A percentile compares a stretch with the other conserved stretches of the same genome.
Evolutionary conservation across 2,329 filamentous ascomycete species (phyloP).

Genomic region (Fusarium compactum): DNA sequence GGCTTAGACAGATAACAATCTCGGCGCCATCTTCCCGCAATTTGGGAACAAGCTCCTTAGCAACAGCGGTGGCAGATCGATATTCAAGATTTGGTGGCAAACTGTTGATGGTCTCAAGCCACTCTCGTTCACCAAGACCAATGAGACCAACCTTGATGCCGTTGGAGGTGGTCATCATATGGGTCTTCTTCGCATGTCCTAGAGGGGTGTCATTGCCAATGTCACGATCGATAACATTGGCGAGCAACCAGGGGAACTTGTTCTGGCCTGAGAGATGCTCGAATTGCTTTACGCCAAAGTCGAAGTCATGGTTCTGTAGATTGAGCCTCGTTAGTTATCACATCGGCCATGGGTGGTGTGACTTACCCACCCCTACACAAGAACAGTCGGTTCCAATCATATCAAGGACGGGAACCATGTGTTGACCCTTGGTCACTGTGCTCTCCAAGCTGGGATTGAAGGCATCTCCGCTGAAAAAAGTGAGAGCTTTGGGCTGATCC

Average conservation of each 20-base stretch:
- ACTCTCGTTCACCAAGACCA: slow-evolving; percentile 87
- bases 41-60: slow-evolving; percentile 78
- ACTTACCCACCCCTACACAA: slow-evolving; percentile 78
- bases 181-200: slow-evolving; percentile 79
- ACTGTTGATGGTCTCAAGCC: slow-evolving; percentile 89
- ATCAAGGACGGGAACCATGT: slow-evolving; percentile 91
- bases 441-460: slow-evolving; percentile 94
- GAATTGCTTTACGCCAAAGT: slow-evolving; percentile 89
- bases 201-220: slow-evolving; percentile 81
- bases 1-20: slow-evolving; percentile 84
- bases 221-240: slow-evolving; percentile 87
- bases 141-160: slow-evolving; percentile 89
- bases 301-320: slow-evolving; percentile 85
- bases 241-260: slow-evolving; percentile 88
- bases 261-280: slow-evolving; percentile 78
- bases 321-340: slow-evolving; percentile 14
- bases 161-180: slow-evolving; percentile 82
- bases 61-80: slow-evolving; percentile 80
- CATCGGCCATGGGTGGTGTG: slow-evolving; percentile 31
- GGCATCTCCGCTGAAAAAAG: slow-evolving; percentile 90
- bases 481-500: slow-evolving; percentile 74
- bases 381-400: slow-evolving; percentile 80
- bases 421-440: slow-evolving; percentile 86
- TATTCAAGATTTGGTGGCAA: slow-evolving; percentile 86
- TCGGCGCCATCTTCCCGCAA: slow-evolving; percentile 83